Evolutionary conservation across 1,284 basidiomycete species (phyloP).

Genomic region (Melampsora americana): DNA sequence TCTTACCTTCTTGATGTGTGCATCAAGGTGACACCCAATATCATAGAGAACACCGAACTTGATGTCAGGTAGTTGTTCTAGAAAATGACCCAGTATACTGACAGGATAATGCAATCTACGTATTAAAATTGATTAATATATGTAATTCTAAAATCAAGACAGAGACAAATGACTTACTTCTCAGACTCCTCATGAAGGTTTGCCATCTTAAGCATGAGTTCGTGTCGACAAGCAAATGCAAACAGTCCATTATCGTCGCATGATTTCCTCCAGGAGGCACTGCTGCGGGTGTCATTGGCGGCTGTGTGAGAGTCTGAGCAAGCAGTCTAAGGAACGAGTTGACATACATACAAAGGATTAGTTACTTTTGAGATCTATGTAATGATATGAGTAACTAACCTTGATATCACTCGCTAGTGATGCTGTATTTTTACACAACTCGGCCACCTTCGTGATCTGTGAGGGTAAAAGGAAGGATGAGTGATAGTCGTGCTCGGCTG

Average conservation of each 20-base stretch:
- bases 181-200: not conserved
- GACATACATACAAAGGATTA: not conserved
- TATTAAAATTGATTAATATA: not conserved
- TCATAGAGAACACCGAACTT: too few relatives aligned
- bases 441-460: not conserved
- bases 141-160: not conserved
- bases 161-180: not conserved
- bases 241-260: conserved; percentile 14
- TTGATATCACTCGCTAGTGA: not conserved
- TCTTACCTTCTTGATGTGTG: conserved; percentile 14
- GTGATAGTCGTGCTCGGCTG: not conserved
- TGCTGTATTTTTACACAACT: not conserved
- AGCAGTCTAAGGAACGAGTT: not conserved
- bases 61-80: not conserved
- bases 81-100: not conserved
- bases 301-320: conserved; percentile 24
- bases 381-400: not conserved
- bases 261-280: conserved; percentile 7
- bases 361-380: not conserved
- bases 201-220: conserved; percentile 2
- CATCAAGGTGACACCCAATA: conserved; percentile 22
- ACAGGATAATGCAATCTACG: conserved; percentile 21
- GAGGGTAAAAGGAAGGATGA: not conserved
- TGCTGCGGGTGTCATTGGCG: conserved; percentile 1
- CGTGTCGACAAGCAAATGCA: conserved; percentile 11